Evolutionary conservation across 2,329 filamentous ascomycete genomes (phyloP).

Genomic region (Penicillium freii): DNA sequence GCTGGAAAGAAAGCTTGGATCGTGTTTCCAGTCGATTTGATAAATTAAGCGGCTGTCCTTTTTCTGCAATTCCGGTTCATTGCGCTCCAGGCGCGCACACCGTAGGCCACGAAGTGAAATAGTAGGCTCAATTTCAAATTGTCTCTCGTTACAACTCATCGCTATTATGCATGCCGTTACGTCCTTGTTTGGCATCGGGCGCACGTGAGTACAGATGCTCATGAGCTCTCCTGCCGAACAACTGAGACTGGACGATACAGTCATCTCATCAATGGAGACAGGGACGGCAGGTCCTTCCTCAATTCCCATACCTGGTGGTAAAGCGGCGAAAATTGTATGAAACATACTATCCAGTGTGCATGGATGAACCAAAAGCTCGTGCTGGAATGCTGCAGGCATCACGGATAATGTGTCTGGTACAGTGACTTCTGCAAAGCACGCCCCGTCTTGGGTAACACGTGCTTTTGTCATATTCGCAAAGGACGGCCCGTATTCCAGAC

Average conservation of each 20-base stretch:
- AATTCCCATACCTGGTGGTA: conserved; percentile 11
- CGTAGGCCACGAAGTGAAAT: conserved; percentile 17
- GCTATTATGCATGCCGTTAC: conserved; percentile 18
- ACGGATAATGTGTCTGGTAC: conserved; percentile 26
- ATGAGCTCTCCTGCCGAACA: conserved; percentile 10
- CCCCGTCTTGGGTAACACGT: conserved; percentile 4
- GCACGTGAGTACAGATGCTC: conserved; percentile 12
- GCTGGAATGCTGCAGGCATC: conserved; percentile 32
- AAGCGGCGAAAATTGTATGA: conserved; percentile 27
- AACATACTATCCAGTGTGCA: conserved; percentile 34
- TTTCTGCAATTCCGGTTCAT: background rate
- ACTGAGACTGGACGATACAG: conserved; percentile 9
- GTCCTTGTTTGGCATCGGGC: background rate
- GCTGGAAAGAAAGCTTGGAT: conserved; percentile 15
- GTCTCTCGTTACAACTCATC: background rate
- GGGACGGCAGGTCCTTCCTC: conserved; percentile 21
- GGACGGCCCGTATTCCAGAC: conserved; percentile 30
- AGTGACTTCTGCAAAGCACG: conserved; percentile 22
- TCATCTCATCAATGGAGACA: conserved; percentile 23
- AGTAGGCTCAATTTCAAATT: background rate
- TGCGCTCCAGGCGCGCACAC: conserved; percentile 13
- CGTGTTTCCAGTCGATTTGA: conserved; percentile 21
- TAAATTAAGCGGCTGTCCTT: conserved; percentile 13
- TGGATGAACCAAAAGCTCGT: conserved; percentile 32
- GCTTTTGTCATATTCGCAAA: conserved; percentile 28